Conservation (phyloP, 305 asterid species). For the Solanum hybrid region DNA sequence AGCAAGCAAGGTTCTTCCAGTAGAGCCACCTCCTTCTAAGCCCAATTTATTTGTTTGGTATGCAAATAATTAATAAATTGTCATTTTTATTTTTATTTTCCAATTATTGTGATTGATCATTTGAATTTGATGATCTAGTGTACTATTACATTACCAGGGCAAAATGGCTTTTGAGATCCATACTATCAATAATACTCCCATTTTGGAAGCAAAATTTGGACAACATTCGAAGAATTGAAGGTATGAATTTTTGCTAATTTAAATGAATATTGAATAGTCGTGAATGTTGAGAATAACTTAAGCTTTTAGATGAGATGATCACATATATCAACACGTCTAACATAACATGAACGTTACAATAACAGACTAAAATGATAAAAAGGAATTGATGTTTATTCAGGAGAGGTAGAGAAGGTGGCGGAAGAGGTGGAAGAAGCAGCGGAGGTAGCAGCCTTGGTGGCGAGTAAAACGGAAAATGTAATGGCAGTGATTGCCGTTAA, state of each 20-base stretch:
- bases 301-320: not conserved
- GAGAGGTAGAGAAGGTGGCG: slow-evolving; percentile 33
- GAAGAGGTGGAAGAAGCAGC: slow-evolving; percentile 58
- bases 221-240: slow-evolving; percentile 37
- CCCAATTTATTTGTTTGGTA: slow-evolving; percentile 46
- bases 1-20: slow-evolving; percentile 8
- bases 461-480: slow-evolving; percentile 39
- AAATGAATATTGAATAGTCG: not conserved
- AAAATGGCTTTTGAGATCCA: slow-evolving; percentile 54
- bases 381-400: slow-evolving; percentile 16
- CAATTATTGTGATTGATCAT: not conserved
- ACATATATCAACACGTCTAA: not conserved
- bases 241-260: not conserved
- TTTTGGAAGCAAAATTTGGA: slow-evolving; percentile 50
- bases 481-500: slow-evolving; percentile 35
- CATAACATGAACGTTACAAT: not conserved
- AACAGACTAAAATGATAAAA: not conserved
- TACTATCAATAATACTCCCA: slow-evolving; percentile 39
- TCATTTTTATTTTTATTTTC: not conserved
- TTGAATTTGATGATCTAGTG: not conserved
- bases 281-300: not conserved
- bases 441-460: slow-evolving; percentile 56
- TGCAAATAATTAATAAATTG: not conserved
- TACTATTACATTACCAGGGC: slow-evolving; percentile 23
- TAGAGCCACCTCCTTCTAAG: slow-evolving; percentile 20